Evolutionary conservation across 1,284 basidiomycete species (phyloP).

Genomic region (Fistulina hepatica): DNA sequence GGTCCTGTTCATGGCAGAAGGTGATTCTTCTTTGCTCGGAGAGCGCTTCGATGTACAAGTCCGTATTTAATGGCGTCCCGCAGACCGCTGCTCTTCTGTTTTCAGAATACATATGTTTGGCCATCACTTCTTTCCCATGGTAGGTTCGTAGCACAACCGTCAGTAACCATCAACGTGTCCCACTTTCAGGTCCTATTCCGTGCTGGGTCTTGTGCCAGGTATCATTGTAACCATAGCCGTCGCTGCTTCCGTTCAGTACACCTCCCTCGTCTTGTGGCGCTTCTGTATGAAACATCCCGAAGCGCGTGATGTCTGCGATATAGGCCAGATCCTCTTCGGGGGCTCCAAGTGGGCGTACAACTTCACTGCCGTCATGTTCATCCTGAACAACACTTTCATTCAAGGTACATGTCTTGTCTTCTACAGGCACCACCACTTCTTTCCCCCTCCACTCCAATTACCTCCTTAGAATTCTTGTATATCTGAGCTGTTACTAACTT

Average conservation of each 20-base stretch:
- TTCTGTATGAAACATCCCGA: conserved; percentile 54
- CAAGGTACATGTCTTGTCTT: conserved; percentile 26
- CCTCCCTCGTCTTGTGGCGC: conserved; percentile 38
- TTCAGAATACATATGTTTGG: conserved; percentile 39
- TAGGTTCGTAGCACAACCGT: conserved; percentile 12
- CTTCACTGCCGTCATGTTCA: conserved; percentile 35
- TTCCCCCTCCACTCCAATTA: conserved; percentile 1
- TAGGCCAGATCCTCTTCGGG: conserved; percentile 43
- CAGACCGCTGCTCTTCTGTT: conserved; percentile 38
- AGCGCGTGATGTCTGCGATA: conserved; percentile 52
- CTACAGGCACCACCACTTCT: not conserved
- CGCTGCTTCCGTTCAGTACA: conserved; percentile 24
- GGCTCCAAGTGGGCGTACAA: conserved; percentile 37
- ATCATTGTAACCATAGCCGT: conserved; percentile 34
- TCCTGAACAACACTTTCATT: conserved; percentile 40
- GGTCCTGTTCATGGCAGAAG: conserved; percentile 40
- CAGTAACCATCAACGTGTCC: conserved; percentile 1
- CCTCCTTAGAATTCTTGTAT: too few species aligned
- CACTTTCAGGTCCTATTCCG: conserved; percentile 36
- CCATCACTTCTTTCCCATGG: conserved; percentile 42
- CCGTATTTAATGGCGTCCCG: not conserved
- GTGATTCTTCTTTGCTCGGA: conserved; percentile 17
- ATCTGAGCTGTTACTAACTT: not conserved
- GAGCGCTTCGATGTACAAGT: not conserved
- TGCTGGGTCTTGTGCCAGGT: conserved; percentile 43